Evolutionary conservation across 164 flowering plant genomes (phyloP).

Genomic region (Stephania cephalantha): DNA sequence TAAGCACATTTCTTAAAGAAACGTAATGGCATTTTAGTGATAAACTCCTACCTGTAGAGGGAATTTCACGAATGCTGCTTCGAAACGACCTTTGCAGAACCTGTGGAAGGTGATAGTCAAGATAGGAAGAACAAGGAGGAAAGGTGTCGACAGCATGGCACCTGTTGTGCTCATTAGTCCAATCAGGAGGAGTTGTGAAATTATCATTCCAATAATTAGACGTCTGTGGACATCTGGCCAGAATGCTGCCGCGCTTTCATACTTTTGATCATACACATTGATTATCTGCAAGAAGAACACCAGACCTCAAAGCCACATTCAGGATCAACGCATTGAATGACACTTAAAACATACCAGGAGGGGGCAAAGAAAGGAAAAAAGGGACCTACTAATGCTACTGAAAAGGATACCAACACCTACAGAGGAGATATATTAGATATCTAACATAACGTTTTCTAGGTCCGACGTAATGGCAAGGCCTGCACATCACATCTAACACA

Average conservation of each 20-base stretch:
- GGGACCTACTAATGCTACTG: background rate
- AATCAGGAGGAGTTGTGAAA: constrained; percentile 69
- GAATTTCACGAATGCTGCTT: constrained; percentile 50
- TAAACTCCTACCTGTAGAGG: constrained; percentile 45
- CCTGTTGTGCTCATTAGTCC: constrained; percentile 64
- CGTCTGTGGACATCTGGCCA: constrained; percentile 86
- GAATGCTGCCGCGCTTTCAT: constrained; percentile 77
- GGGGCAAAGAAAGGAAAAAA: background rate
- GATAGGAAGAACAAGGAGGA: constrained; percentile 45
- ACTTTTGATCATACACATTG: constrained; percentile 67
- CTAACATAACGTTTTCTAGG: too few relatives aligned
- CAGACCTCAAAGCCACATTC: background rate
- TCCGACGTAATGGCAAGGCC: too few relatives aligned
- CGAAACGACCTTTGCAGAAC: constrained; percentile 56
- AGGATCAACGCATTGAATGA: background rate
- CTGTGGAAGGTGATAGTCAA: constrained; percentile 55
- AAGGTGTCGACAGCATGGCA: constrained; percentile 32
- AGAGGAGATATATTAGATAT: too few relatives aligned
- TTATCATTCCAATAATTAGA: constrained; percentile 42
- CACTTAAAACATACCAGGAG: background rate
- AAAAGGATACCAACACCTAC: too few relatives aligned
- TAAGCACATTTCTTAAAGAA: background rate
- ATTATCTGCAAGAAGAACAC: constrained; percentile 43
- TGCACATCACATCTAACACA: too few relatives aligned
- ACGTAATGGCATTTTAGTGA: background rate